Evolutionary conservation across 2,329 filamentous ascomycete species (phyloP).

Genomic region (Pseudocercospora crystallina): DNA sequence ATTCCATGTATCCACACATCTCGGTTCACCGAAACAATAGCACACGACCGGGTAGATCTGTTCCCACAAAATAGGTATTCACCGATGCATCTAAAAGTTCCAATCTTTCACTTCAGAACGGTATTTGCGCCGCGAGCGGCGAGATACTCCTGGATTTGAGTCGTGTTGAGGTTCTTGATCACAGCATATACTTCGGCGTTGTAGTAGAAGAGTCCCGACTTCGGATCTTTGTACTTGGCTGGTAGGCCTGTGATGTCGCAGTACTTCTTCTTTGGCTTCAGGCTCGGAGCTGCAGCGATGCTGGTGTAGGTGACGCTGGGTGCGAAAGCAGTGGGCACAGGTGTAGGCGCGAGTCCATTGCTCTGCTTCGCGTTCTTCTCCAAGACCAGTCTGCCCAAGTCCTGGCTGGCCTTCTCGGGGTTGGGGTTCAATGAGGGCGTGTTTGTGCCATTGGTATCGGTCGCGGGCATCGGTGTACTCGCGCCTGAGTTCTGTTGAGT

Average conservation of each 20-base stretch:
- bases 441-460: constrained; percentile 37
- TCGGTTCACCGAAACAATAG: constrained; percentile 6
- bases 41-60: background rate
- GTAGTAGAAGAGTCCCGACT: constrained; percentile 89
- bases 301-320: constrained; percentile 85
- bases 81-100: too few relatives aligned
- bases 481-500: constrained; percentile 75
- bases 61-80: too few relatives aligned
- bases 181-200: constrained; percentile 87
- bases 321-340: constrained; percentile 40
- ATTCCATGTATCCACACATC: too few relatives aligned
- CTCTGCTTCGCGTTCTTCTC: constrained; percentile 65
- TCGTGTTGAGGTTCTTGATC: constrained; percentile 76
- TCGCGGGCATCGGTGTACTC: constrained; percentile 58
- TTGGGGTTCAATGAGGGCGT: constrained; percentile 70
- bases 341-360: constrained; percentile 29
- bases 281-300: constrained; percentile 87
- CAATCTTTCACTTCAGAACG: constrained; percentile 70
- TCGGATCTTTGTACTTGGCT: constrained; percentile 91
- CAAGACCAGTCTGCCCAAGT: constrained; percentile 80
- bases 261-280: constrained; percentile 78
- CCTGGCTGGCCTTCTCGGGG: constrained; percentile 85
- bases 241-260: constrained; percentile 93
- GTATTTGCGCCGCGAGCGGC: constrained; percentile 90
- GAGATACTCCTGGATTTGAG: constrained; percentile 81